Base-by-base conservation (phyloP, 2,329 filamentous ascomycete species). In the Trichoderma gracile region DNA sequence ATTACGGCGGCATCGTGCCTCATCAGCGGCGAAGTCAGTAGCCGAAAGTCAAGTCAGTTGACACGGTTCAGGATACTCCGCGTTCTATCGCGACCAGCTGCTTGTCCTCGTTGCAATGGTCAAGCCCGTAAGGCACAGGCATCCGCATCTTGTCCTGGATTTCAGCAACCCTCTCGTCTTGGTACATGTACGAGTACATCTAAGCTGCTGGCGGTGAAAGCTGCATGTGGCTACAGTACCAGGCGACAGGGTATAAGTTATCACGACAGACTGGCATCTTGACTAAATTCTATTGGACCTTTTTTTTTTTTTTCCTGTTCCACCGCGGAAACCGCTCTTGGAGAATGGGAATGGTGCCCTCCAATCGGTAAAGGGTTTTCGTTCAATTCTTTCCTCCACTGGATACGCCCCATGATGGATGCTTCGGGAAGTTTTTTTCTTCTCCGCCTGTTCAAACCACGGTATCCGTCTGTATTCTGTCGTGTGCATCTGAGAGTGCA, bases 371-470 rank as follows among this genome's bases (percentile, higher is more conserved):
- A 33, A 57, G 52, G 25, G 25, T 57, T 64, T 58, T 63, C 46
- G 25, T 23, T 42, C 33, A 38, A 38, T 23, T 15, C 15, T 53
- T 19, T 40, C 54, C 56, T 62, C 59, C 59, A 54, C 50, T 30
- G 19, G 50, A 54, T 53, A 63, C 19, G 59, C 42, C 45, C 55
- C 50, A 54, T 21, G 17, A 61, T 54, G 59, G 61, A 63, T 49
- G 52, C 52, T 54, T 46, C 61, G 50, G 43, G 30, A 63, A 49
- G 52, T n/a, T 23, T 33, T n/a, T 54, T 25, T 40, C n/a, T n/a
- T n/a, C n/a, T n/a, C n/a, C n/a, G n/a, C n/a, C n/a, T n/a, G n/a
- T n/a, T n/a, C n/a, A n/a, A n/a, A n/a, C n/a, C n/a, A n/a, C n/a
- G n/a, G n/a, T n/a, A n/a, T n/a, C n/a, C n/a, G n/a, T n/a, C n/a